phyloP scores from a whole-genome alignment of 257 asterid genomes.

The Nicotiana attenuata region DNA sequence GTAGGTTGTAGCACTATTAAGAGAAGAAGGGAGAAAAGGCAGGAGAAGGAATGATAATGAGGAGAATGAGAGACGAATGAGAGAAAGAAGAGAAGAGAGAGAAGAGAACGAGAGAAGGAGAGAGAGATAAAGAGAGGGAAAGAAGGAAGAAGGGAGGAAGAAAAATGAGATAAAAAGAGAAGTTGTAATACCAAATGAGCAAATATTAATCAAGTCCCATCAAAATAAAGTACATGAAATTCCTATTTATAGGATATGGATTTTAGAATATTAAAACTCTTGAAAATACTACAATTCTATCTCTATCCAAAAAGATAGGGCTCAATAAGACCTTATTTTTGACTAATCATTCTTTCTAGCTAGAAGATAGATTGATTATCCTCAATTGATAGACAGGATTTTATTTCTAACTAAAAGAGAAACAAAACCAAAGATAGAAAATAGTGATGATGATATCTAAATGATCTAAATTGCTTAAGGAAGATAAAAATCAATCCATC shows the following conservation, averaged over 20 bases:
- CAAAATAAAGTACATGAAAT: not conserved
- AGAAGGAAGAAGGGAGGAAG: not conserved
- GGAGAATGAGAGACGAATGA: not conserved
- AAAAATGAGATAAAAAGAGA: not conserved
- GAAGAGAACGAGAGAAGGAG: not conserved
- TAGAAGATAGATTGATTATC: not conserved
- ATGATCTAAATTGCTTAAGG: not conserved
- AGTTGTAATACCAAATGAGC: not conserved
- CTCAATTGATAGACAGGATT: not conserved
- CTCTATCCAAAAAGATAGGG: not conserved
- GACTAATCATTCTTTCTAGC: not conserved
- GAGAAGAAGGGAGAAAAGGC: not conserved
- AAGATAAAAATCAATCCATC: not conserved
- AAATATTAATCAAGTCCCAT: not conserved
- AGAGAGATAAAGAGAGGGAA: not conserved
- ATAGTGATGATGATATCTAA: slow-evolving; percentile 1
- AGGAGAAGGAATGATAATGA: not conserved
- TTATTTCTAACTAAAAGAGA: not conserved
- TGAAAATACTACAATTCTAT: not conserved
- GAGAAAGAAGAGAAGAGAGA: not conserved
- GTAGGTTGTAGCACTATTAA: not conserved
- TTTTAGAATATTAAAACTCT: not conserved
- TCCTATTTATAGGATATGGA: not conserved
- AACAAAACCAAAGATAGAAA: not conserved
- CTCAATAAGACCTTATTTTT: not conserved